Base-by-base conservation (phyloP, 202 grass and related monocot species). In the Setaria italica region DNA sequence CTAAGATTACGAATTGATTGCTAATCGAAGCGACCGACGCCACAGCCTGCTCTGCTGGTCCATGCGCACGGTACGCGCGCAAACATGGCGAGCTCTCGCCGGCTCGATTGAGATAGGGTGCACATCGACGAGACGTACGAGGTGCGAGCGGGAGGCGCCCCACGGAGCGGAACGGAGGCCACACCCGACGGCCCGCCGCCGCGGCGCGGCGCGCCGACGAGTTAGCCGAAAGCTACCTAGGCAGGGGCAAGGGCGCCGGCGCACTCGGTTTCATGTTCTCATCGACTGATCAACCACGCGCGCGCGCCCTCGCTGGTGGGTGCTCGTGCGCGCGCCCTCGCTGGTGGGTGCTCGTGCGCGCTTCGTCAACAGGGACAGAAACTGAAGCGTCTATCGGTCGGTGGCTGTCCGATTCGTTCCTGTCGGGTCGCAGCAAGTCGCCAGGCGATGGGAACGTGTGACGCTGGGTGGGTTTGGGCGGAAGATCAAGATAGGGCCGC, bases 371-470 rank as follows among this genome's bases (percentile, higher is more conserved):
- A 53, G 50, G 14, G 66, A 11, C 68, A 33, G 47, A 29, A 29
- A 53, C 70, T 20, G 15, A 12, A 35, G 48, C 32, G 32, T 75
- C 25, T 25, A 25, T 25, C 72, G 72, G 72, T 57, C 51, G 72
- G 72, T 56, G 51, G 4, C 16, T 16, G 72, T 21, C 51, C 0
- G 72, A n/a, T 57, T 35, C 17, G 2, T 42, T 15, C 37, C 35
- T 39, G 34, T 73, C 34, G 33, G 72, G 72, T 75, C 72, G 51
- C 72, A 39, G 72, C 51, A 37, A 20, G 71, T 35, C 48, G 7
- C 3, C 29, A 14, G 8, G 7, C 71, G 72, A 75, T 35, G 72
- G 51, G 33, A 76, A 76, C 72, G 72, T 57, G 72, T 55, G 72
- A 39, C 49, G 50, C 51, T 11, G 72, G 49, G 71, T 20, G 71